phyloP scores from a whole-genome alignment of 2,329 filamentous ascomycete species.

The Trichophyton verrucosum region DNA sequence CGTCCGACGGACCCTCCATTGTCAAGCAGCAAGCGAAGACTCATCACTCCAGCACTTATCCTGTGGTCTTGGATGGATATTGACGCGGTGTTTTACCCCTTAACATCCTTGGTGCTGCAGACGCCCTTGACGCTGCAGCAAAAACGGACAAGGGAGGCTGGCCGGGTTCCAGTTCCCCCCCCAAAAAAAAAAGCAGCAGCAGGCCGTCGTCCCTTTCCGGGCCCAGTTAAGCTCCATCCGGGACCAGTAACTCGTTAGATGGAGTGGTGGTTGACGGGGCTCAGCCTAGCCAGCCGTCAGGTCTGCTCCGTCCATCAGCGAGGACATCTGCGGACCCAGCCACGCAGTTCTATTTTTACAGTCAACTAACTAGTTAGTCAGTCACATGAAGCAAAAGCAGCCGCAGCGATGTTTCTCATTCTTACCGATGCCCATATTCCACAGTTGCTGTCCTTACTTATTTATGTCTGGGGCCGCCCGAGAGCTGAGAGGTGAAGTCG shows the following conservation, averaged over 20 bases:
- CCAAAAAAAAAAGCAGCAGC: too few relatives aligned
- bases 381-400: background rate
- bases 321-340: background rate
- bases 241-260: background rate
- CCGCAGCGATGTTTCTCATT: background rate
- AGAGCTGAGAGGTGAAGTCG: background rate
- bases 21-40: too few relatives aligned
- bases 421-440: background rate
- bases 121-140: background rate
- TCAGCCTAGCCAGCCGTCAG: background rate
- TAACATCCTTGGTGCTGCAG: background rate
- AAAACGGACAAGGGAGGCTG: background rate
- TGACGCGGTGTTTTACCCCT: background rate
- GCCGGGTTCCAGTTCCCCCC: background rate
- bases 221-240: too few relatives aligned
- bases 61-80: background rate
- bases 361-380: too few relatives aligned
- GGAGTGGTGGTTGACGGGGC: background rate
- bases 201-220: too few relatives aligned
- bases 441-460: background rate
- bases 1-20: background rate
- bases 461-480: background rate
- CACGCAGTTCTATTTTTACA: background rate
- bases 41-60: background rate
- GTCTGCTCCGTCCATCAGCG: background rate